Evolutionary conservation across 495 filamentous ascomycete genomes (phyloP).

Genomic region (Penicillium desertorum): DNA sequence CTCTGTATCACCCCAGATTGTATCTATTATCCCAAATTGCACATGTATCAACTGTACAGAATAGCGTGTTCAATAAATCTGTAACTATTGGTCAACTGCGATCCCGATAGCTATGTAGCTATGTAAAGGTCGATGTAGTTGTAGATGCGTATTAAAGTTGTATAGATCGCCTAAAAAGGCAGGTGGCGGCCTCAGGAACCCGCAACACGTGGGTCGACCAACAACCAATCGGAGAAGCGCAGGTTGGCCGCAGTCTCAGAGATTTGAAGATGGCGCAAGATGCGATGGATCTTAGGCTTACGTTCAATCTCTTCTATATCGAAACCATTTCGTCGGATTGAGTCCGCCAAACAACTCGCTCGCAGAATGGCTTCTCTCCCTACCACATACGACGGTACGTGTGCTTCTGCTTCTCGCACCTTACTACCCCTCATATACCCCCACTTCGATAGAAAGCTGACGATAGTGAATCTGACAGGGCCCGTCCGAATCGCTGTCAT

Average conservation of each 20-base stretch:
- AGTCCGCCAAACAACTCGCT: conserved; percentile 39
- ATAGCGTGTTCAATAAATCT: background rate
- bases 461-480: conserved; percentile 45
- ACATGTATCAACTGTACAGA: background rate
- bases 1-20: conserved; percentile 1
- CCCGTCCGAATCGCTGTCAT: conserved; percentile 92
- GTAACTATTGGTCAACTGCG: background rate
- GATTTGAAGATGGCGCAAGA: conserved; percentile 18
- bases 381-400: conserved; percentile 54
- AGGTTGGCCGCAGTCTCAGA: conserved; percentile 14
- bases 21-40: background rate
- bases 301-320: conserved; percentile 31
- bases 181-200: conserved; percentile 20
- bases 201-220: conserved; percentile 16
- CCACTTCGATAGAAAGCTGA: conserved; percentile 21
- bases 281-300: conserved; percentile 22
- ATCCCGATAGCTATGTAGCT: background rate
- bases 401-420: conserved; percentile 7
- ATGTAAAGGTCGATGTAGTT: background rate
- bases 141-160: background rate
- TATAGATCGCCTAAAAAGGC: conserved; percentile 8
- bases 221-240: conserved; percentile 23
- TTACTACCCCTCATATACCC: conserved; percentile 22
- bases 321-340: conserved; percentile 37
- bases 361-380: conserved; percentile 57